Evolutionary conservation across 352 stramenopile species (phyloP).

Genomic region (Blastocystis sp.): DNA sequence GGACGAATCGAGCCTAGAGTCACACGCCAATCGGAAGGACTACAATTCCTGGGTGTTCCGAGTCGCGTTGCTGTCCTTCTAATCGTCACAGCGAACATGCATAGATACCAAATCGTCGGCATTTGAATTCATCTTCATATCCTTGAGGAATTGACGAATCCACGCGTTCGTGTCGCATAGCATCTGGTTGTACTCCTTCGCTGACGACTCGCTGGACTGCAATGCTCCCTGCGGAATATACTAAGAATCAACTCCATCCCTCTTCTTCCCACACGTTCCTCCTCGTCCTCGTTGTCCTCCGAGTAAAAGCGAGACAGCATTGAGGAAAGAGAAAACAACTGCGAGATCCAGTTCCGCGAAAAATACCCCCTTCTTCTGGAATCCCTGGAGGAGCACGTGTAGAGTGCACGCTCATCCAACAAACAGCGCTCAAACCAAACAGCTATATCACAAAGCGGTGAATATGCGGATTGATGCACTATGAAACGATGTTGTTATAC

Average conservation of each 20-base stretch:
- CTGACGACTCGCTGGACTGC: neutral
- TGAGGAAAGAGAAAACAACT: neutral
- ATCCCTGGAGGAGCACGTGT: neutral
- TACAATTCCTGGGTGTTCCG: conserved; percentile 55
- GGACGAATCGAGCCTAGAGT: conserved; percentile 33
- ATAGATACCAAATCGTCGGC: conserved; percentile 4
- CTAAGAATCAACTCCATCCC: neutral
- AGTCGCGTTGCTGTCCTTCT: conserved; percentile 29
- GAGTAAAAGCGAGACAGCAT: neutral
- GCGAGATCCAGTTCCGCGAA: neutral
- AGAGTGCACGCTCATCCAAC: neutral
- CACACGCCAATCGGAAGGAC: neutral
- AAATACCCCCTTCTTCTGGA: neutral
- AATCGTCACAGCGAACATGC: neutral
- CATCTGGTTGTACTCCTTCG: neutral
- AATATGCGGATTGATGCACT: neutral
- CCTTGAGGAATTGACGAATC: conserved; percentile 34
- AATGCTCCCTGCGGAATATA: neutral
- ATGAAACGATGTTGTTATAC: conserved; percentile 2
- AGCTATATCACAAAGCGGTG: neutral
- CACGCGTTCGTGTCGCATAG: conserved; percentile 11
- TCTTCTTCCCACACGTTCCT: neutral
- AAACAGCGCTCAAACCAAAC: neutral
- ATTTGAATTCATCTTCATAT: conserved; percentile 6
- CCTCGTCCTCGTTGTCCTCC: neutral